Evolutionary conservation across 768 basidiomycete species (phyloP).

Genomic region (Trametes maxima): DNA sequence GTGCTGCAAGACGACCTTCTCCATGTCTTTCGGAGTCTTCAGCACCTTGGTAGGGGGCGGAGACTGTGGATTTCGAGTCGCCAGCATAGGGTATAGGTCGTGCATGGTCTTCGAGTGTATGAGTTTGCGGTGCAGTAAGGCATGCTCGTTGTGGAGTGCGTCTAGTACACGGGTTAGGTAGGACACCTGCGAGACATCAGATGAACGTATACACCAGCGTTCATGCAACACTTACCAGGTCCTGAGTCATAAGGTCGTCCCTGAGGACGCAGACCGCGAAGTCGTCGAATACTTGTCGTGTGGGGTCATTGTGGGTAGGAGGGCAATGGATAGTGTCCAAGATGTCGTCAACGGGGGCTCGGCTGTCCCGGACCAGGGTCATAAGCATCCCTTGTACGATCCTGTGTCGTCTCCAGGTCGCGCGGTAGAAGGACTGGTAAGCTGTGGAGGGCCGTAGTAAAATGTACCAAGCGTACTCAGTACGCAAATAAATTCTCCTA

Average conservation of each 20-base stretch:
- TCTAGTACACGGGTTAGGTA: not conserved
- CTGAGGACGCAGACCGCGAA: not conserved
- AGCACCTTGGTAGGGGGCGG: not conserved
- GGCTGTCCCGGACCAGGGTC: slow-evolving; percentile 25
- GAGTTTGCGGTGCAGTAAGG: not conserved
- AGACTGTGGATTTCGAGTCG: not conserved
- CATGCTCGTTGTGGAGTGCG: not conserved
- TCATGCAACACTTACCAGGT: not conserved
- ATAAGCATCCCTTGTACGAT: slow-evolving; percentile 40
- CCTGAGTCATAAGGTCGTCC: not conserved
- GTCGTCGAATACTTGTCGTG: not conserved
- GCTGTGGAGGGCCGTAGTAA: slow-evolving; percentile 48
- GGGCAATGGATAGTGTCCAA: not conserved
- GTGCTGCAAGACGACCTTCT: slow-evolving; percentile 40
- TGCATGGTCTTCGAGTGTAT: not conserved
- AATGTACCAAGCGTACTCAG: slow-evolving; percentile 70
- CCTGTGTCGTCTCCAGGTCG: slow-evolving; percentile 54
- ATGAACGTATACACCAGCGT: not conserved
- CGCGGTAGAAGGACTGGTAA: slow-evolving; percentile 49
- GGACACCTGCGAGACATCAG: not conserved
- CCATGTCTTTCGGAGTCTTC: slow-evolving; percentile 15
- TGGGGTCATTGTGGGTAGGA: not conserved
- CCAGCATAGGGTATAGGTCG: not conserved
- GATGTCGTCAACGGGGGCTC: not conserved
- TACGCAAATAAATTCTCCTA: slow-evolving; percentile 68